Percentiles rank a stretch among this genome's conserved stretches.
phyloP scores from a whole-genome alignment of 257 asterid genomes.

The Nicotiana benthamiana region DNA sequence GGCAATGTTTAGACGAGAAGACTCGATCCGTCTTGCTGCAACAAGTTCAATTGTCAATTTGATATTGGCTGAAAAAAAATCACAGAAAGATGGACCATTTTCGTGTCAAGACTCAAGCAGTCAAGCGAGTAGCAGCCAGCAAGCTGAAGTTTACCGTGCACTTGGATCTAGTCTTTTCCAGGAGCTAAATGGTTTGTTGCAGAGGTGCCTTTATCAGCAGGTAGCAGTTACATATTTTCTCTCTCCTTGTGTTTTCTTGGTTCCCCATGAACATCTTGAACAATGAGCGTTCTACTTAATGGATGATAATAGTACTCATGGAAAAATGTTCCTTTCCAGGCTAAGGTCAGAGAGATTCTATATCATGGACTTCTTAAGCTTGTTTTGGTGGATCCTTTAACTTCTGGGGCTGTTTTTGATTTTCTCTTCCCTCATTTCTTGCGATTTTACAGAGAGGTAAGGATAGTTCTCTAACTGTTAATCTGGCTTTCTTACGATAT shows the following conservation, averaged over 20 bases:
- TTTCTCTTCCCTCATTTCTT: constrained; percentile 70
- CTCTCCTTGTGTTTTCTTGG: neutral
- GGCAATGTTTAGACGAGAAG: constrained; percentile 87
- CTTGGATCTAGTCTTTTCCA: constrained; percentile 49
- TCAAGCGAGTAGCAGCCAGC: constrained; percentile 92
- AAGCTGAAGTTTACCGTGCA: constrained; percentile 41
- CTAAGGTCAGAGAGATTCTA: constrained; percentile 53
- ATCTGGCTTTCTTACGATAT: neutral
- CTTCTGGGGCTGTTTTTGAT: constrained; percentile 49
- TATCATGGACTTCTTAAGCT: constrained; percentile 69
- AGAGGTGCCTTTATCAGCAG: constrained; percentile 89
- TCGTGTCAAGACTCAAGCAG: constrained; percentile 86
- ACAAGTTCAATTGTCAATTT: constrained; percentile 56
- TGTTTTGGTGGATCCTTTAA: constrained; percentile 65
- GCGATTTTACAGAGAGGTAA: constrained; percentile 64
- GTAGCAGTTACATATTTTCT: constrained; percentile 22
- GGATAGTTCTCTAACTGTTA: constrained; percentile 1
- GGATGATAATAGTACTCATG: neutral
- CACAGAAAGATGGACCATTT: constrained; percentile 39
- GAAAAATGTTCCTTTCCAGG: constrained; percentile 29
- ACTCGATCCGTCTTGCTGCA: constrained; percentile 67
- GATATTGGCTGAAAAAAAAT: constrained; percentile 58
- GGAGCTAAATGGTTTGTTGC: constrained; percentile 78
- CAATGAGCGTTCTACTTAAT: neutral
- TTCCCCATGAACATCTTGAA: constrained; percentile 1